phyloP scores from a whole-genome alignment of 2,329 filamentous ascomycete genomes.

The Calonectria pauciramosa region DNA sequence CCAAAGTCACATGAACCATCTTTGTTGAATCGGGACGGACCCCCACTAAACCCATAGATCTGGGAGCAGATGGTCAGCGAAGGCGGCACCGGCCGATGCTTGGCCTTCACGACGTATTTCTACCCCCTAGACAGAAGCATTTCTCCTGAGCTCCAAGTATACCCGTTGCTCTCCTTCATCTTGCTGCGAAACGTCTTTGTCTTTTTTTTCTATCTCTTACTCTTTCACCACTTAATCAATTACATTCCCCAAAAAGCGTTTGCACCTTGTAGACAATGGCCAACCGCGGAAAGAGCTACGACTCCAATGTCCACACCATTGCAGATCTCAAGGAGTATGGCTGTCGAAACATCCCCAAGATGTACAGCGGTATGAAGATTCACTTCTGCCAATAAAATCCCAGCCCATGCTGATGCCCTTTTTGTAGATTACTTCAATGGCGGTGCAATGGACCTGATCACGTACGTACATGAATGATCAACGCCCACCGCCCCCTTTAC shows the following conservation, averaged over 20 bases:
- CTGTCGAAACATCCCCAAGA: conserved; percentile 33
- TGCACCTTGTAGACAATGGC: conserved; percentile 27
- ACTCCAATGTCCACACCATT: conserved; percentile 36
- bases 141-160: not conserved
- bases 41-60: conserved; percentile 15
- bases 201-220: not conserved
- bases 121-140: not conserved
- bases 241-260: not conserved
- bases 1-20: conserved; percentile 18
- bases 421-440: conserved; percentile 67
- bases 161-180: not conserved
- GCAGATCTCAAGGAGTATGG: conserved; percentile 36
- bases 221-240: not conserved
- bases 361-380: conserved; percentile 32
- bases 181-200: not conserved
- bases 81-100: not conserved
- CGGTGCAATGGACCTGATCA: conserved; percentile 63
- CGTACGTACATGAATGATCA: conserved; percentile 25
- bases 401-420: conserved; percentile 9
- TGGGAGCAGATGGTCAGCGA: not conserved
- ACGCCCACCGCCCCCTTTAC: not conserved
- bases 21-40: conserved; percentile 4
- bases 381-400: not conserved
- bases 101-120: not conserved
- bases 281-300: conserved; percentile 35